Evolutionary conservation across 768 basidiomycete genomes (phyloP).

Genomic region (Trametes cingulata): DNA sequence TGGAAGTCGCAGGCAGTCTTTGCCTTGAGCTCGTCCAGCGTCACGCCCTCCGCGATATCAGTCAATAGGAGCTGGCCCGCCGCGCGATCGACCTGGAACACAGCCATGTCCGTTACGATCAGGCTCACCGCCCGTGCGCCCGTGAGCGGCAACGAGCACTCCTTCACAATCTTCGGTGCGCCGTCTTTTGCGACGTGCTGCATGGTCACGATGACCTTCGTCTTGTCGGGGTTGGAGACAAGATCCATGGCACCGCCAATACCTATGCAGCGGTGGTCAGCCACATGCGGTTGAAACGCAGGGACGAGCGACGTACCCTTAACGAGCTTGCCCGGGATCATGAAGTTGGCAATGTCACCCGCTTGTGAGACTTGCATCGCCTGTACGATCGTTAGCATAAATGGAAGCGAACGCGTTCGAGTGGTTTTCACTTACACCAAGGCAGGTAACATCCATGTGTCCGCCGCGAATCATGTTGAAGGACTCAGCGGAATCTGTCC

Average conservation of each 20-base stretch:
- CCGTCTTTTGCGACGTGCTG: slow-evolving; percentile 91
- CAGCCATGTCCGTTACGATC: slow-evolving; percentile 89
- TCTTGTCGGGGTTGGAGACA: slow-evolving; percentile 92
- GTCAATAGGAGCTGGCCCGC: slow-evolving; percentile 71
- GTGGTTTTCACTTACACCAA: slow-evolving; percentile 62
- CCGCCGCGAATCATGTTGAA: slow-evolving; percentile 98
- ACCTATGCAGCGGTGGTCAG: slow-evolving; percentile 42
- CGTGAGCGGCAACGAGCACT: slow-evolving; percentile 83
- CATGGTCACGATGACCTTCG: slow-evolving; percentile 85
- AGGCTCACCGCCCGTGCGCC: slow-evolving; percentile 84
- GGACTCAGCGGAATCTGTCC: slow-evolving; percentile 79
- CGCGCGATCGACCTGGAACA: slow-evolving; percentile 81
- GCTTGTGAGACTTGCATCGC: slow-evolving; percentile 92
- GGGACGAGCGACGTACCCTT: slow-evolving; percentile 50
- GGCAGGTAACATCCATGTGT: slow-evolving; percentile 86
- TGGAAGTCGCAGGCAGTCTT: slow-evolving; percentile 85
- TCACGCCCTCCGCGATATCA: slow-evolving; percentile 81
- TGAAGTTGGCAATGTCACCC: slow-evolving; percentile 94
- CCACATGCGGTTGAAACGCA: neutral
- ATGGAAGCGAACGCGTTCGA: neutral
- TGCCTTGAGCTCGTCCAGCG: slow-evolving; percentile 75
- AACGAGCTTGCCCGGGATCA: slow-evolving; percentile 92
- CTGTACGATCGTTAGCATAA: slow-evolving; percentile 38
- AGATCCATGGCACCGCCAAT: slow-evolving; percentile 96
- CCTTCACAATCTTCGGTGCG: slow-evolving; percentile 77